Evolutionary conservation across 192 early-diverging fungal genomes (phyloP).

Genomic region (Entomortierella lignicola): DNA sequence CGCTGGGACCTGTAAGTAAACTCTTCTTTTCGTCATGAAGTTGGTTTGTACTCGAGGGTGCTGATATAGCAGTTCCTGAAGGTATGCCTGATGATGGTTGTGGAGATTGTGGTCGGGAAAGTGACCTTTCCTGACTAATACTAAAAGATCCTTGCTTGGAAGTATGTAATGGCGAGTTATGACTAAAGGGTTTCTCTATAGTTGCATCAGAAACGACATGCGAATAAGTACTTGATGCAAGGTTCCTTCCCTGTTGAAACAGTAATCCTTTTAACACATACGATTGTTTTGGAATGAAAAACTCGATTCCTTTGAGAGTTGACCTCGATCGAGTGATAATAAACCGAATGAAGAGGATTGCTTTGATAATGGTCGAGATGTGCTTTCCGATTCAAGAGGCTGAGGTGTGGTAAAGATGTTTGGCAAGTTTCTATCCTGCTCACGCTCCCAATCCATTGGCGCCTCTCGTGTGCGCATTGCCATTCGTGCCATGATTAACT

Average conservation of each 20-base stretch:
- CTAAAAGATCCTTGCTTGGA: conserved; percentile 20
- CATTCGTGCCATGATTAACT: conserved; percentile 31
- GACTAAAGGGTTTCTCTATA: conserved; percentile 19
- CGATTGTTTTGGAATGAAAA: conserved; percentile 28
- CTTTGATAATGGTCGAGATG: not conserved
- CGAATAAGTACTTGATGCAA: too few relatives aligned
- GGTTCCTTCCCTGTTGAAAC: too few relatives aligned
- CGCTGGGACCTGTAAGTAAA: too few relatives aligned
- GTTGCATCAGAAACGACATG: too few relatives aligned
- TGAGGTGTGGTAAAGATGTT: conserved; percentile 34
- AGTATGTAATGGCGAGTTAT: conserved; percentile 22
- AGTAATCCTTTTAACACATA: not conserved
- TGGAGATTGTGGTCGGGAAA: conserved; percentile 19
- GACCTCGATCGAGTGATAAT: not conserved
- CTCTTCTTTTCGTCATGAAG: not conserved
- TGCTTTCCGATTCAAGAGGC: conserved; percentile 2
- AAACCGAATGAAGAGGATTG: not conserved
- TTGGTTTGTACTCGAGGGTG: not conserved
- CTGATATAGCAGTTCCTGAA: not conserved
- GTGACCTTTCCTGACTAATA: not conserved
- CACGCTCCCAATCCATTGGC: conserved; percentile 53
- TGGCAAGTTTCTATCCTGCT: conserved; percentile 32
- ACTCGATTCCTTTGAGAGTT: conserved; percentile 14
- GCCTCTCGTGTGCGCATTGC: conserved; percentile 38
- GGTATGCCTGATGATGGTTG: not conserved